Evolutionary conservation across 306 rosid genomes (phyloP), one percentile per base, ranked within the genome.

Genomic region (Styphnolobium japonicum): DNA sequence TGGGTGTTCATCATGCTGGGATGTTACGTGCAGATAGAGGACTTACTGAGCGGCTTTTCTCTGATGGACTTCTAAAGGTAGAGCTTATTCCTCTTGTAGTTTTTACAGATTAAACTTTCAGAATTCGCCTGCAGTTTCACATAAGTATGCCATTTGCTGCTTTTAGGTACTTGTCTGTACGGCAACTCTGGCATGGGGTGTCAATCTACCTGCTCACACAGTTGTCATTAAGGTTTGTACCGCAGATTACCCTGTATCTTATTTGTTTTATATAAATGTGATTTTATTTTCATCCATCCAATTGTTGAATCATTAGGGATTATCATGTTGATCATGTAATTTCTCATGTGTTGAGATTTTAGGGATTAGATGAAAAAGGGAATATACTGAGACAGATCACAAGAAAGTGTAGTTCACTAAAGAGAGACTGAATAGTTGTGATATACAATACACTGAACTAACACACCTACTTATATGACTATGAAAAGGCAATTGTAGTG

Each of bases 141-240:
- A 22, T 57, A 71, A 45, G 73, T 37, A n/a, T 60, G 61, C 79
- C 22, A 40, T 82, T 67, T 62, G 56, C 79, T 84, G 49, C 61
- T 82, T 73, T 81, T 64, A 94, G 98, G 98, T 92, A 48, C 98
- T 94, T 82, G 98, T 94, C 77, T 94, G 97, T 84, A 94, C 98
- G 15, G 98, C 97, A 84, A 94, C 97, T 49, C 79, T 94, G 91
- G 98, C 98, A 63, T 94, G 98, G 98, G 98, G 98, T 67, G 98
- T 94, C 79, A 94, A 94, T 85, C 91, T 94, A 55, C 97, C 98
- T 23, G 98, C 98, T 81, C 98, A 94, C 87, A 94, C 98, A 11
- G 98, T 94, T 85, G 95, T 94, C 81, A 92, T 94, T 70, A 94
- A 94, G 98, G 98, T 94, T 80, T 85, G 90, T 73, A 61, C 45